Base-by-base conservation (phyloP, 768 basidiomycete genomes). In the Nidula microcarpa region DNA sequence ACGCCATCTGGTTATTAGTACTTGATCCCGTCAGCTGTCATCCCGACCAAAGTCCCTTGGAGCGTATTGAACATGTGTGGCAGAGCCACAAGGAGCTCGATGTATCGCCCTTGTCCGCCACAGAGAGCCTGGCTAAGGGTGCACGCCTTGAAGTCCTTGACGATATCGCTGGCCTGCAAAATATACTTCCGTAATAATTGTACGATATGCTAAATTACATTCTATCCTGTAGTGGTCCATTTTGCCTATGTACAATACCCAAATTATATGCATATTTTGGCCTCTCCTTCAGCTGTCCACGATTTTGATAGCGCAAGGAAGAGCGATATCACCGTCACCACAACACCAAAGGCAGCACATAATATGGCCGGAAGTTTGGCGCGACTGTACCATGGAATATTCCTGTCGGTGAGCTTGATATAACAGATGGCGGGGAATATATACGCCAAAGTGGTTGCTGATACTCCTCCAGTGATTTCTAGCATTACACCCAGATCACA, bases 401-500 rank as follows among this genome's bases (percentile, higher is more conserved):
- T 67, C 45, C 75, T 68, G 56, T 85, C 80, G 10, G 77, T 65
- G 46, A 96, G 83, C 66, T 88, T 88, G 62, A 91, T 71, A 73
- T 90, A 94, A 67, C 93, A 96, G 2, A 83, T 85, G 0, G 93
- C 87, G 8, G 93, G 89, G 65, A 94, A 94, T 57, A 98, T 94
- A 72, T 87, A 98, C 3, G 96, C 96, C 8, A 98, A 80, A 0
- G 93, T 85, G 0, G 94, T 93, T 5, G 91, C 91, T 11, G 91
- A 91, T 9, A 91, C 80, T n/a, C 96, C 96, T n/a, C 97, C 97
- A 0, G 94, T 95, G 43, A 99, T 89, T 73, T 99, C 97, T 37
- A 99, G 86, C 73, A 96, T 97, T 44, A 98, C 88, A n/a, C 97
- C 97, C 11, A 99, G 80, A 67, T 99, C 96, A 65, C 94, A 97